A percentile compares a stretch with the other conserved stretches of the same genome.
phyloP scores from a whole-genome alignment of 139 green algal species.

The Chloropicon primus region DNA sequence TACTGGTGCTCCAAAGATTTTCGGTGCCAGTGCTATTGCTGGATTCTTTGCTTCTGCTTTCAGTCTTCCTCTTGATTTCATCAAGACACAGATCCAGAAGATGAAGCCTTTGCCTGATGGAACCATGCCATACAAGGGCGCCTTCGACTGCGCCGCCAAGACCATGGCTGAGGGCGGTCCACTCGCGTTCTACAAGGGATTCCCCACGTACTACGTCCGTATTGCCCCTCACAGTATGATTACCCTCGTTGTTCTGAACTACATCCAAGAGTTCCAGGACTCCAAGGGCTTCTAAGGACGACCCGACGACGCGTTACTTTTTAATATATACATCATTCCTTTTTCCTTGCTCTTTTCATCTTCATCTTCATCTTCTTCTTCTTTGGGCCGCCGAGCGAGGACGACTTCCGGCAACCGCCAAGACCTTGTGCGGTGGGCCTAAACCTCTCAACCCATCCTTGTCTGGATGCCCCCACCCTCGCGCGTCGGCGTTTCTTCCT shows the following conservation, averaged over 20 bases:
- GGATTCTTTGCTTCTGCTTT: slow-evolving; percentile 84
- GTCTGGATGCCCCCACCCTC: too few species aligned
- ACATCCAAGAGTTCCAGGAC: slow-evolving; percentile 61
- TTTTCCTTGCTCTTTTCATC: too few species aligned
- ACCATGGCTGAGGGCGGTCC: slow-evolving; percentile 57
- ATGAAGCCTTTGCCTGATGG: slow-evolving; percentile 74
- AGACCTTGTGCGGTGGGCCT: too few species aligned
- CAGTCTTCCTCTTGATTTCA: slow-evolving; percentile 94
- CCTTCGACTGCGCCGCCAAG: slow-evolving; percentile 78
- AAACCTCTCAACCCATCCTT: too few species aligned
- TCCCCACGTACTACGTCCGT: slow-evolving; percentile 84
- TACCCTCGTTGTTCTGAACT: slow-evolving; percentile 77
- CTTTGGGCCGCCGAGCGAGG: too few species aligned
- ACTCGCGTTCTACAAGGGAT: slow-evolving; percentile 96
- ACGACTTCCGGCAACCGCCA: too few species aligned
- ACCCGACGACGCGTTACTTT: too few species aligned
- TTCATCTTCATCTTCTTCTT: too few species aligned
- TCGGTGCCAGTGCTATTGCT: slow-evolving; percentile 29
- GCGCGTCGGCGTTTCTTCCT: too few species aligned
- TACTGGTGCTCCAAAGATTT: slow-evolving; percentile 22
- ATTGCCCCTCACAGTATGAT: slow-evolving; percentile 58
- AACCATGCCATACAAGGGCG: slow-evolving; percentile 71
- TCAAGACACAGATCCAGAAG: slow-evolving; percentile 94
- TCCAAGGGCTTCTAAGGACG: slow-evolving; percentile 60
- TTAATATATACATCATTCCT: too few species aligned